Conservation (phyloP, 768 basidiomycete genomes). For the Myochromella boudieri region DNA sequence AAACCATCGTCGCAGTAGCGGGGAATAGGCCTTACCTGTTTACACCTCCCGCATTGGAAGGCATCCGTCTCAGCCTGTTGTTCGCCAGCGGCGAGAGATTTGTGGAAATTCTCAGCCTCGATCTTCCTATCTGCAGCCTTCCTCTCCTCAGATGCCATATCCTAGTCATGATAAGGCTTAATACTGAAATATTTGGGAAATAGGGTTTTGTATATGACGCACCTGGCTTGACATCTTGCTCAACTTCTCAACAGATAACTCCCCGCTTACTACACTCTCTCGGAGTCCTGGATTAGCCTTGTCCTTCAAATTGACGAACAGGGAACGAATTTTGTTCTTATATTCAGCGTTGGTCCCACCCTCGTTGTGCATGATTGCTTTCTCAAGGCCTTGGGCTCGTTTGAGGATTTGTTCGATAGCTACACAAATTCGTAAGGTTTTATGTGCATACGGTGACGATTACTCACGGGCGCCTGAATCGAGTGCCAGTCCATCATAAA, state of each 20-base stretch:
- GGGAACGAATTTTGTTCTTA: constrained; percentile 78
- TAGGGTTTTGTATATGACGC: constrained; percentile 18
- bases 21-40: constrained; percentile 53
- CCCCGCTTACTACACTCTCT: constrained; percentile 83
- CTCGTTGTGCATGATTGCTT: constrained; percentile 51
- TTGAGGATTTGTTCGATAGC: constrained; percentile 68
- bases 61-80: constrained; percentile 95
- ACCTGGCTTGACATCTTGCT: constrained; percentile 83
- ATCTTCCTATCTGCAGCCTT: constrained; percentile 83
- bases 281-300: constrained; percentile 88
- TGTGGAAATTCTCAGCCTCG: constrained; percentile 83
- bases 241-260: constrained; percentile 67
- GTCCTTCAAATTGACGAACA: constrained; percentile 94
- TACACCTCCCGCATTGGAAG: constrained; percentile 96
- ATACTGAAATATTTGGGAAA: not conserved
- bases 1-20: not conserved
- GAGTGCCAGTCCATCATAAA: constrained; percentile 87
- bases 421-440: constrained; percentile 25
- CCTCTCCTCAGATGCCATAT: constrained; percentile 94
- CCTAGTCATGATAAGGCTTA: constrained; percentile 42
- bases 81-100: constrained; percentile 86
- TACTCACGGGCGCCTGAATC: constrained; percentile 88
- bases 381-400: constrained; percentile 73
- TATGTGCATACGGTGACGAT: not conserved
- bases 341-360: constrained; percentile 51